Conservation (phyloP, 441 rosid genomes). For the Gossypium lobatum region DNA sequence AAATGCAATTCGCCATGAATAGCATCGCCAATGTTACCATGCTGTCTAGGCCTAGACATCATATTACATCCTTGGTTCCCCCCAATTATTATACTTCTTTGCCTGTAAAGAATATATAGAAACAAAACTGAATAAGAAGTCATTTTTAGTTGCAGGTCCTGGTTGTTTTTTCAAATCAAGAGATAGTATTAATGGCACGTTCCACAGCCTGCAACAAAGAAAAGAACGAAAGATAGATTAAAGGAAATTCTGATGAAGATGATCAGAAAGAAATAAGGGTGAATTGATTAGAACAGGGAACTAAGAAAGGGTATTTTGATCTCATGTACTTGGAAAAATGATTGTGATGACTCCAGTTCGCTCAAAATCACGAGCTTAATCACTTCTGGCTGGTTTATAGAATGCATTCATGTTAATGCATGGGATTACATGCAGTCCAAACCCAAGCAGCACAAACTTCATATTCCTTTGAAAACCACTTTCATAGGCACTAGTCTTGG, state of each 20-base stretch:
- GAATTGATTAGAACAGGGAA: neutral
- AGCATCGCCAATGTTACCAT: neutral
- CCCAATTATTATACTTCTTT: neutral
- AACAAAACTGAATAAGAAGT: neutral
- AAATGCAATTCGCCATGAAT: neutral
- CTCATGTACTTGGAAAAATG: conserved; percentile 4
- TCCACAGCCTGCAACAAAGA: conserved; percentile 35
- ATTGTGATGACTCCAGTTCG: conserved; percentile 27
- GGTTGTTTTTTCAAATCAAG: neutral
- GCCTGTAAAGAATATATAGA: neutral
- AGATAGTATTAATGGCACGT: conserved; percentile 25
- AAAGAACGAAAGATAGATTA: neutral
- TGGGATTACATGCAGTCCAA: conserved; percentile 26
- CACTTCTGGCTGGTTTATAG: neutral
- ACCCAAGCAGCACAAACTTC: conserved; percentile 57
- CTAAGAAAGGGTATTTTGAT: neutral
- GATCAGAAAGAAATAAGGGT: no score
- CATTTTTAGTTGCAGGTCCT: neutral
- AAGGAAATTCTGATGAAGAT: neutral
- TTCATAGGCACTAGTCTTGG: conserved; percentile 40
- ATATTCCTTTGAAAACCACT: conserved; percentile 54
- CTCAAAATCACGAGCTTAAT: neutral
- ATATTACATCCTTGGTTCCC: neutral
- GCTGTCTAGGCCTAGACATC: neutral
- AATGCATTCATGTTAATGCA: no score